Evolutionary conservation across 495 filamentous ascomycete species (phyloP), one percentile per base, ranked within the genome.

Genomic region (Aspergillus wentii): DNA sequence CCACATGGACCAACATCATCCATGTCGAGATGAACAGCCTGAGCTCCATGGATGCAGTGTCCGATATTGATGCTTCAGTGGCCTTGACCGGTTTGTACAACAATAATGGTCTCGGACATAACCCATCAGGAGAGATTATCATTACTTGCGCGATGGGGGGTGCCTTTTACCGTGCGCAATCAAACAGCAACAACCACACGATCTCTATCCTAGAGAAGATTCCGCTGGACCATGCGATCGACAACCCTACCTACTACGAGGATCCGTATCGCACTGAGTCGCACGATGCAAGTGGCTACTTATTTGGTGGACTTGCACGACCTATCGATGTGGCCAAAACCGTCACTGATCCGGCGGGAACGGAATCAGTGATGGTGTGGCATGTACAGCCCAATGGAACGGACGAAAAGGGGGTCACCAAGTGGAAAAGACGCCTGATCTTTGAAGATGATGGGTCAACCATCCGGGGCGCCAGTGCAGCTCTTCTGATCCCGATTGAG

Each of bases 61-160:
- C 55, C 1, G 69, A 64, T 14, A 49, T 79, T 9, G 49, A 63
- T 4, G 77, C 67, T 0, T 49, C 51, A 4, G 52, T 78, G 7
- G 71, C 66, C 0, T 41, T 73, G 13, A 38, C 48, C 2, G 54
- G 54, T 2, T 38, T 78, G 27, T 61, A 68, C 41, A 79, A 72
- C 39, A 66, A 63, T 38, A 82, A 83, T 38, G 79, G 79, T 13
- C 50, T 83, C 1, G 73, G 69, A 0, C 77, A 75, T 41, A 78
- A 74, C 3, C 52, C 52, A 6, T 49, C 62, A 0, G 38, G 58
- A 4, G 44, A 60, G 2, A 45, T 83, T 1, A 45, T 80, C 8
- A 59, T 80, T 27, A 43, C 52, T 5, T 64, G 65, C 41, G 61
- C 65, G 20, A 44, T 61, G 9, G 57, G 54, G 0, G 64, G 65